Percentiles rank a stretch among this genome's conserved stretches.
These are phyloP conservation scores for Amanita pseudoporphyria DNA, from an alignment of 768 basidiomycete species.

Conservation along the genomic window DNA sequence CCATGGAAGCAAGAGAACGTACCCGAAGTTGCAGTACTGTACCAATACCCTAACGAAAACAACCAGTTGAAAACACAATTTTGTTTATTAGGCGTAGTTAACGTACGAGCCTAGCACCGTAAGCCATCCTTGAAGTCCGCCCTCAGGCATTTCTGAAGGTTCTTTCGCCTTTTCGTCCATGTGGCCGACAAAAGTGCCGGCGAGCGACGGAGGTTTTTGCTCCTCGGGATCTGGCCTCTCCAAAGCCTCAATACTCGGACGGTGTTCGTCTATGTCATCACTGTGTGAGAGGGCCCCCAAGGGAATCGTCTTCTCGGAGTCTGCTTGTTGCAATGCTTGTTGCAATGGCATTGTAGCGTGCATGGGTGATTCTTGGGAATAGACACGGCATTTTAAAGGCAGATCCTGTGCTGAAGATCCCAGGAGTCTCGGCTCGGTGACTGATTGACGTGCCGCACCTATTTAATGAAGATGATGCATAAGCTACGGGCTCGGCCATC, in stretches of 20 bases:
- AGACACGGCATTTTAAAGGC: no score
- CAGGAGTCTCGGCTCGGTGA: no score
- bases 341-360: no score
- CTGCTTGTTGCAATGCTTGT: no score
- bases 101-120: slow-evolving; percentile 6
- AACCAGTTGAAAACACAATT: not conserved
- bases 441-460: no score
- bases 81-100: not conserved
- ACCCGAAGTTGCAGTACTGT: slow-evolving; percentile 5
- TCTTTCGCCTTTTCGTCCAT: not conserved
- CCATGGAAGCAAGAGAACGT: not conserved
- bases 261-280: no score
- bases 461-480: no score
- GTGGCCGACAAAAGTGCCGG: not conserved
- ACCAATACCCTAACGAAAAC: not conserved
- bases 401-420: no score
- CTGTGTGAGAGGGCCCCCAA: no score
- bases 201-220: not conserved
- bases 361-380: no score
- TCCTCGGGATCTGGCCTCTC: not conserved
- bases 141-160: not conserved
- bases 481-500: no score
- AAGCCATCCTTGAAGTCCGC: slow-evolving; percentile 5
- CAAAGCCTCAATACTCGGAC: not conserved
- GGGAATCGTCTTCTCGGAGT: no score